Conservation (phyloP, 768 basidiomycete species). For the Tylopilus felleus region DNA sequence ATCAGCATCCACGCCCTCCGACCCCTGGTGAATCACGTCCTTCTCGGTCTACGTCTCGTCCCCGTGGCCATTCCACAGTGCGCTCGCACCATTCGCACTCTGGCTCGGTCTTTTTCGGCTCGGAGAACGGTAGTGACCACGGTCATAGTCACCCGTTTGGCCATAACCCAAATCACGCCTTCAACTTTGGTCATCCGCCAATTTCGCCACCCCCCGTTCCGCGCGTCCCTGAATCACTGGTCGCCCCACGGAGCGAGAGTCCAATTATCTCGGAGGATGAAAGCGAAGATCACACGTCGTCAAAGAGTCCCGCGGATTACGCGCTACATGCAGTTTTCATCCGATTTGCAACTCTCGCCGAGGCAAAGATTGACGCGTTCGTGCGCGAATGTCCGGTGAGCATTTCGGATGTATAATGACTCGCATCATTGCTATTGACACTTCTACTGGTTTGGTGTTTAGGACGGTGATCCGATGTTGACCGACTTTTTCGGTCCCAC, state of each 20-base stretch:
- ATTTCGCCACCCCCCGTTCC: slow-evolving; percentile 77
- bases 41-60: slow-evolving; percentile 37
- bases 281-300: slow-evolving; percentile 57
- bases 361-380: slow-evolving; percentile 75
- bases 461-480: slow-evolving; percentile 73
- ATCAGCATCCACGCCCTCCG: slow-evolving; percentile 51
- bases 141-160: slow-evolving; percentile 41
- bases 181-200: slow-evolving; percentile 27
- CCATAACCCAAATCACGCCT: slow-evolving; percentile 25
- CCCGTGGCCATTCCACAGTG: slow-evolving; percentile 55
- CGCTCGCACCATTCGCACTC: slow-evolving; percentile 78
- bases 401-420: slow-evolving; percentile 3
- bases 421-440: slow-evolving; percentile 1
- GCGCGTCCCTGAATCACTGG: slow-evolving; percentile 63
- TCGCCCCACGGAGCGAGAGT: slow-evolving; percentile 49
- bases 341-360: slow-evolving; percentile 76
- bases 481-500: slow-evolving; percentile 65
- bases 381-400: slow-evolving; percentile 66
- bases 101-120: slow-evolving; percentile 68
- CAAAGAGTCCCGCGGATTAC: slow-evolving; percentile 83
- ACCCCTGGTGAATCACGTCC: slow-evolving; percentile 48
- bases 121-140: slow-evolving; percentile 70
- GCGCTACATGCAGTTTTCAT: slow-evolving; percentile 88
- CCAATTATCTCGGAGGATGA: slow-evolving; percentile 59
- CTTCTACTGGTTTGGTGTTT: neutral